Evolutionary conservation across 495 filamentous ascomycete species (phyloP), one percentile per base, ranked within the genome.

Genomic region (Aspergillus nanangensis): DNA sequence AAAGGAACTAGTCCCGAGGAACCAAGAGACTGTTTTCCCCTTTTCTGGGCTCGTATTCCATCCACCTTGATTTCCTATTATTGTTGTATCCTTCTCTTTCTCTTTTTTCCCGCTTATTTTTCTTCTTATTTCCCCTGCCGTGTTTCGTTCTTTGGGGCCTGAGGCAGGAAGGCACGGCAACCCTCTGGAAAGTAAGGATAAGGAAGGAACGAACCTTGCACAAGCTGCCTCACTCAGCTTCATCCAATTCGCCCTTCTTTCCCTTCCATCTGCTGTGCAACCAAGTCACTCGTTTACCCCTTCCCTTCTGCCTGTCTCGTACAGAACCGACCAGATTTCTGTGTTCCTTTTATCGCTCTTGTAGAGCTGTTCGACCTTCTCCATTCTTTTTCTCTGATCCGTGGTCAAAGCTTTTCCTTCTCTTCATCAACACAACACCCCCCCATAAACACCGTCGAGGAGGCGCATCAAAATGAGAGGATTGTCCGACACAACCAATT

Each of bases 281-380:
- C 53, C 58, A 31, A 55, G 57, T 60, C 65, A 64, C 42, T 69
- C 65, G 63, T 71, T 68, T 61, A 47, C 32, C 18, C 41, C 45
- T 33, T 49, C 27, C 18, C 14, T 38, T 53, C 24, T 29, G 24
- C 29, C 13, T 37, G 48, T 32, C 20, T 27, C n/a, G n/a, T n/a
- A n/a, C n/a, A n/a, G n/a, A n/a, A n/a, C n/a, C n/a, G n/a, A n/a
- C n/a, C n/a, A n/a, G n/a, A n/a, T n/a, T n/a, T n/a, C n/a, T n/a
- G 18, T 32, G 18, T 34, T 44, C 21, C 19, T 35, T 41, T 21
- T 24, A 11, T 27, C 34, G 44, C 42, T 24, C 38, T 45, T 38
- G 34, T 38, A 49, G 20, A n/a, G n/a, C n/a, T n/a, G n/a, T n/a
- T n/a, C n/a, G n/a, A 25, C 44, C 48, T 47, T 45, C 48, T 50